Conservation (phyloP, 768 basidiomycete species). For the Mycena metata region DNA sequence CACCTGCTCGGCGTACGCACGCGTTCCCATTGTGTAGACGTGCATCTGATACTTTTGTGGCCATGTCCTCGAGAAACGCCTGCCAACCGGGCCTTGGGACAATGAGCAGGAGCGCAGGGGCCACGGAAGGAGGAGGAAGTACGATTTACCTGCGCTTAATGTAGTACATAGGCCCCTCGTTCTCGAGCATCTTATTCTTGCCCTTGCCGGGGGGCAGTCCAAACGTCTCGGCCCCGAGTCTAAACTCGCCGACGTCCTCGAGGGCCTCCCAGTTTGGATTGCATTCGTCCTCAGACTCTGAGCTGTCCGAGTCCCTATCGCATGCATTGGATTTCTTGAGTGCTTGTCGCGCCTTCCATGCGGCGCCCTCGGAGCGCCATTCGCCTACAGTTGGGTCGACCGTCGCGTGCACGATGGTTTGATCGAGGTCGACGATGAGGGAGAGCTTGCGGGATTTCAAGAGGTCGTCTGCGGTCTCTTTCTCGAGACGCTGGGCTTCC, state of each 20-base stretch:
- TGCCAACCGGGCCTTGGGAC: slow-evolving; percentile 79
- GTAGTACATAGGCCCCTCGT: slow-evolving; percentile 94
- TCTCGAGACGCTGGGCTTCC: slow-evolving; percentile 92
- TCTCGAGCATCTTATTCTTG: slow-evolving; percentile 76
- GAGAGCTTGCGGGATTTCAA: slow-evolving; percentile 84
- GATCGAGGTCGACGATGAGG: slow-evolving; percentile 98
- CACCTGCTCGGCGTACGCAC: slow-evolving; percentile 96
- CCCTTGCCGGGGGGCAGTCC: slow-evolving; percentile 62
- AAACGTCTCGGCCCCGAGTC: slow-evolving; percentile 85
- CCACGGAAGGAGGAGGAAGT: slow-evolving; percentile 28
- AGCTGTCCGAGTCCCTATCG: slow-evolving; percentile 53
- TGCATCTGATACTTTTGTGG: slow-evolving; percentile 96
- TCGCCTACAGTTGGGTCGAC: slow-evolving; percentile 99
- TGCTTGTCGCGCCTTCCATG: slow-evolving; percentile 77
- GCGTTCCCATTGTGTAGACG: slow-evolving; percentile 99
- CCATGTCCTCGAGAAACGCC: slow-evolving; percentile 79
- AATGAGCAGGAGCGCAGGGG: slow-evolving; percentile 37
- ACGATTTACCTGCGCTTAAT: slow-evolving; percentile 91
- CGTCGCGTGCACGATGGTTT: slow-evolving; percentile 98
- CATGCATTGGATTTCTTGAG: slow-evolving; percentile 49
- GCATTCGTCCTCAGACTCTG: slow-evolving; percentile 68
- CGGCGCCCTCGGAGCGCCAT: slow-evolving; percentile 91
- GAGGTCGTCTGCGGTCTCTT: slow-evolving; percentile 84
- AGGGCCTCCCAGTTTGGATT: slow-evolving; percentile 96
- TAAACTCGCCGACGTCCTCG: slow-evolving; percentile 91